These are phyloP conservation scores for Lactifluus echinatus DNA, from an alignment of 768 basidiomycete genomes.

Conservation along the genomic window DNA sequence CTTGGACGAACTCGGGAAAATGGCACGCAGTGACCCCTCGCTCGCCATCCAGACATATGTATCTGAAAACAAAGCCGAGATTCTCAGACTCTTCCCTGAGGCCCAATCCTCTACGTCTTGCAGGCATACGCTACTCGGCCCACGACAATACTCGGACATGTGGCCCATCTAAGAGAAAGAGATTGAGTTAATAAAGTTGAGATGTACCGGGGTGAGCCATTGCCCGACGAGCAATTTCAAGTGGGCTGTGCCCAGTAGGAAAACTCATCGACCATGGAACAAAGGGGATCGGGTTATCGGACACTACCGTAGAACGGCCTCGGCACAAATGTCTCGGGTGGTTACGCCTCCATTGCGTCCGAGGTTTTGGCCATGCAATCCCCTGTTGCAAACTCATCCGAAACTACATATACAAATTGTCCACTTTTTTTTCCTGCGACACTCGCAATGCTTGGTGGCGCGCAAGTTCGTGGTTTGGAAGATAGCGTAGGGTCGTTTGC, in stretches of 20 bases:
- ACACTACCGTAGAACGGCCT: slow-evolving; percentile 61
- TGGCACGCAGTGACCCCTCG: slow-evolving; percentile 49
- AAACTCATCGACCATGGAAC: slow-evolving; percentile 73
- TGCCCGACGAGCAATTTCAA: slow-evolving; percentile 95
- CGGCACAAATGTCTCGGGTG: slow-evolving; percentile 92
- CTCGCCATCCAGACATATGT: slow-evolving; percentile 90
- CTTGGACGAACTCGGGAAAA: slow-evolving; percentile 47
- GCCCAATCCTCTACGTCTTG: slow-evolving; percentile 77
- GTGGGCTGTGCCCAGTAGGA: slow-evolving; percentile 76
- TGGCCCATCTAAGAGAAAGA: slow-evolving; percentile 70
- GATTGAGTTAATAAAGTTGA: slow-evolving; percentile 56
- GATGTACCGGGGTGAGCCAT: slow-evolving; percentile 74
- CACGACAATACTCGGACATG: slow-evolving; percentile 87
- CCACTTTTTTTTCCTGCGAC: slow-evolving; percentile 67
- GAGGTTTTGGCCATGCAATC: slow-evolving; percentile 58
- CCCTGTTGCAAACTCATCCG: slow-evolving; percentile 5
- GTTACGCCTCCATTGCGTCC: slow-evolving; percentile 74
- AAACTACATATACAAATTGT: slow-evolving; percentile 38
- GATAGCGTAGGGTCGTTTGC: slow-evolving; percentile 66
- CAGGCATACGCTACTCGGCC: slow-evolving; percentile 58
- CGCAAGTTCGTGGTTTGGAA: slow-evolving; percentile 66
- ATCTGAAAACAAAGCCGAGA: slow-evolving; percentile 72
- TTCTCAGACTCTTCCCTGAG: slow-evolving; percentile 58
- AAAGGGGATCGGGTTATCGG: slow-evolving; percentile 40
- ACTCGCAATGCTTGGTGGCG: slow-evolving; percentile 88